Evolutionary conservation across 176 grass and related monocot species (phyloP).

Genomic region (Carex kokanica): DNA sequence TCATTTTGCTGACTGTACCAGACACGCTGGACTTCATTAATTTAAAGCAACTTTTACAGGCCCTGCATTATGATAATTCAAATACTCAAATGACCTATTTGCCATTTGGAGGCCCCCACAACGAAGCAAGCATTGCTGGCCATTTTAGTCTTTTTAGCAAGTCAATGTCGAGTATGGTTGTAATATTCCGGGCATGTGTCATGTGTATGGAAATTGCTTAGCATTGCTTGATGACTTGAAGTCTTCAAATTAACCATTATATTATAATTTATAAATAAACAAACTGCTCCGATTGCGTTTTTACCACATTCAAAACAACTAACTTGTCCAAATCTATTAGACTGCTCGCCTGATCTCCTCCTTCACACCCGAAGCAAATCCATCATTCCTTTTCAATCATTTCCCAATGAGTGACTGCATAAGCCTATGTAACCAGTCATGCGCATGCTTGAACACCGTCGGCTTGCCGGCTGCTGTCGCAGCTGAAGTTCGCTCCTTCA

Average conservation of each 20-base stretch:
- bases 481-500: slow-evolving; percentile 29
- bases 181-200: background rate
- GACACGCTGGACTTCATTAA: too few relatives aligned
- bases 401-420: too few relatives aligned
- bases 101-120: background rate
- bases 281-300: too few relatives aligned
- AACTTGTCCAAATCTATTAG: too few relatives aligned
- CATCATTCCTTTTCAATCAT: too few relatives aligned
- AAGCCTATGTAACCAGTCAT: background rate
- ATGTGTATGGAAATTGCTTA: background rate
- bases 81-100: background rate
- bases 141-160: background rate
- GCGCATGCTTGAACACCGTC: slow-evolving; percentile 22
- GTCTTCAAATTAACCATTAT: too few relatives aligned
- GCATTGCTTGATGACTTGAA: background rate
- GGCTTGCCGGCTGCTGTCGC: slow-evolving; percentile 16
- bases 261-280: too few relatives aligned
- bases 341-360: too few relatives aligned
- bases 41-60: too few relatives aligned
- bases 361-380: background rate
- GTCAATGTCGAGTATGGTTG: background rate
- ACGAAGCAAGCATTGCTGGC: background rate
- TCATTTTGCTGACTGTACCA: too few relatives aligned
- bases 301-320: too few relatives aligned
- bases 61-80: too few relatives aligned